Conservation (phyloP, 1,284 basidiomycete genomes). For the Athelia psychrophila region DNA sequence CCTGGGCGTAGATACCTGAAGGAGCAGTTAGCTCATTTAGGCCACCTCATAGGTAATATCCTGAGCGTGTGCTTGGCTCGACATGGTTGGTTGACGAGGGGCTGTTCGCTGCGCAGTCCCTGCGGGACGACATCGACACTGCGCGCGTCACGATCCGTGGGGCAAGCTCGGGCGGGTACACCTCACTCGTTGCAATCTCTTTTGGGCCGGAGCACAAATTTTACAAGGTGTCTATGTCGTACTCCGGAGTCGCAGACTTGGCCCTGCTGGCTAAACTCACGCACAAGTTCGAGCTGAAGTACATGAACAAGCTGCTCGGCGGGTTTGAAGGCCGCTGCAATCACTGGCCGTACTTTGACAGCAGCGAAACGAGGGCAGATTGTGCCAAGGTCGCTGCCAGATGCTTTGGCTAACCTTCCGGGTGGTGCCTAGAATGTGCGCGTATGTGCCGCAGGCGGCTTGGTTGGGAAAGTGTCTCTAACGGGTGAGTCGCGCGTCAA, state of each 20-base stretch:
- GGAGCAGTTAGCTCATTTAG: too few species aligned
- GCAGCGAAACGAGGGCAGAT: too few species aligned
- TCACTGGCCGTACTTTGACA: too few species aligned
- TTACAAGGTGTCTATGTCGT: slow-evolving; percentile 47
- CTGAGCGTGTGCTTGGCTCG: too few species aligned
- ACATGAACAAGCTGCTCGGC: slow-evolving; percentile 46
- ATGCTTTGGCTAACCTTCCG: slow-evolving; percentile 65
- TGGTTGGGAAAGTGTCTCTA: slow-evolving; percentile 94
- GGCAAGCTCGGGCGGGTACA: slow-evolving; percentile 60
- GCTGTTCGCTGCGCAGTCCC: slow-evolving; percentile 43
- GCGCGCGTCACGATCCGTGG: slow-evolving; percentile 60
- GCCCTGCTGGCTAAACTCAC: slow-evolving; percentile 46
- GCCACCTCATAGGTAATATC: too few species aligned
- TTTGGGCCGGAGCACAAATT: slow-evolving; percentile 26
- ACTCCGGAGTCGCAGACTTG: slow-evolving; percentile 57
- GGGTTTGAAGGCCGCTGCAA: too few species aligned
- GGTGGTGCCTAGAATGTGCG: slow-evolving; percentile 72
- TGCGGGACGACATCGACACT: slow-evolving; percentile 47
- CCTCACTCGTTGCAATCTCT: slow-evolving; percentile 49
- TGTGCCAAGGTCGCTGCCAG: slow-evolving; percentile 80
- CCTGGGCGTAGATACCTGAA: too few species aligned
- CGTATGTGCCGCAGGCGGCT: slow-evolving; percentile 90
- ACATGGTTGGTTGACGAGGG: too few species aligned
- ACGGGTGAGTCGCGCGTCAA: slow-evolving; percentile 47
- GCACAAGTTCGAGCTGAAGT: slow-evolving; percentile 58